A percentile compares a stretch with the other conserved stretches of the same genome.
phyloP scores from a whole-genome alignment of 176 grass and related monocot species.

The Oryza rufipogon region DNA sequence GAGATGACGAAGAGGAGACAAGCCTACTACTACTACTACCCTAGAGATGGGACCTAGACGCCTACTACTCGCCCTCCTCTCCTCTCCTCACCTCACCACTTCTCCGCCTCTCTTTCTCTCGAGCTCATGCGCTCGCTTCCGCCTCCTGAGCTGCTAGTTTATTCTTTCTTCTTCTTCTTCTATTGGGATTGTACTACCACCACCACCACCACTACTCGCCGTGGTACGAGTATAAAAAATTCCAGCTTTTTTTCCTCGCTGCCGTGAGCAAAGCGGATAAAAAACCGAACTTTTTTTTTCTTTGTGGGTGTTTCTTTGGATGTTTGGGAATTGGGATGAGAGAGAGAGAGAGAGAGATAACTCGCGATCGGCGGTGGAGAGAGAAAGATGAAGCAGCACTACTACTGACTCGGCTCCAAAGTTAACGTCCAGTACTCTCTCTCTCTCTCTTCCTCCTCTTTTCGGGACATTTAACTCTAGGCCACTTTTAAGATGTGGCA shows the following conservation, averaged over 20 bases:
- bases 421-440: not conserved
- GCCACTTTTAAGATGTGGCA: no score
- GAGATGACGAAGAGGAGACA: not conserved
- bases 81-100: not conserved
- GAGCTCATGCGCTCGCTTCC: not conserved
- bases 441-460: not conserved
- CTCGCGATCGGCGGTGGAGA: conserved; percentile 10
- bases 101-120: not conserved
- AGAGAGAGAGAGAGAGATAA: not conserved
- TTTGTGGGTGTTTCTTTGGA: not conserved
- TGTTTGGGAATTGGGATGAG: conserved; percentile 12
- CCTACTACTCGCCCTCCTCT: not conserved
- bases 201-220: not conserved
- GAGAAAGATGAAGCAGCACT: conserved; percentile 5
- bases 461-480: no score
- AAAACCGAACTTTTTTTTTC: not conserved
- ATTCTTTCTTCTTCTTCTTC: not conserved
- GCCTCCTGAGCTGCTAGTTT: not conserved
- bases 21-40: not conserved
- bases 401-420: conserved; percentile 10
- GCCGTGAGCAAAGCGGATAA: conserved; percentile 18
- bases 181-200: not conserved
- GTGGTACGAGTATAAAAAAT: conserved; percentile 26
- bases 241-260: conserved; percentile 28
- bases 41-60: conserved; percentile 19